A percentile compares a stretch with the other conserved stretches of the same genome.
These are phyloP conservation scores for Kwoniella europaea DNA, from an alignment of 768 basidiomycete species.

Conservation along the genomic window DNA sequence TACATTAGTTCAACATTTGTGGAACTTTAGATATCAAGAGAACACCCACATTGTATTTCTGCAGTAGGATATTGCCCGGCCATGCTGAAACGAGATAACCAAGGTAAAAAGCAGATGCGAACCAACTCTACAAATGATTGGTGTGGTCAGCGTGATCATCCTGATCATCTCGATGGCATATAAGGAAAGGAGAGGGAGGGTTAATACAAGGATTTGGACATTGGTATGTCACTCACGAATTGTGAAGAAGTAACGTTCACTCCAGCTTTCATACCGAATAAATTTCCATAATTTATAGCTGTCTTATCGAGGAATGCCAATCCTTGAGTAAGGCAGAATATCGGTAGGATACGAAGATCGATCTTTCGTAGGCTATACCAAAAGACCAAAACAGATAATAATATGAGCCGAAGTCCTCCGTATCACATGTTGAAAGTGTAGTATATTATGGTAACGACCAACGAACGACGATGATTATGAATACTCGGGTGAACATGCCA, in stretches of 20 bases:
- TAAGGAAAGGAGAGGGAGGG: not conserved
- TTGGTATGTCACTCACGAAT: slow-evolving; percentile 9
- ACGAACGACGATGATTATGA: no score
- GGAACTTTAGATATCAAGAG: no score
- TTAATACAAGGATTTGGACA: not conserved
- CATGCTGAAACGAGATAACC: slow-evolving; percentile 17
- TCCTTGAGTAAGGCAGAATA: slow-evolving; percentile 54
- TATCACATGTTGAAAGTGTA: not conserved
- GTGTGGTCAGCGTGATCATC: not conserved
- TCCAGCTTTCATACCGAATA: slow-evolving; percentile 44
- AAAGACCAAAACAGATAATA: not conserved
- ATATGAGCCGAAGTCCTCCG: not conserved
- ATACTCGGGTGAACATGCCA: no score
- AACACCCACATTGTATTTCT: slow-evolving; percentile 4
- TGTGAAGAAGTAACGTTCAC: slow-evolving; percentile 15
- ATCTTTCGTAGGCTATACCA: slow-evolving; percentile 33
- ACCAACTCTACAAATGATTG: not conserved
- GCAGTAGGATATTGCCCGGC: slow-evolving; percentile 9
- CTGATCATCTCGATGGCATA: not conserved
- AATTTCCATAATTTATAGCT: slow-evolving; percentile 57
- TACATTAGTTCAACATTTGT: not conserved
- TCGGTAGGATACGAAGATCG: slow-evolving; percentile 49
- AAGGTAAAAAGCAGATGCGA: slow-evolving; percentile 19
- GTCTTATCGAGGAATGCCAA: slow-evolving; percentile 57
- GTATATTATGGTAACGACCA: not conserved